A percentile compares a stretch with the other conserved stretches of the same genome.
Conservation (phyloP, 1,284 basidiomycete species). For the Wallemia ichthyophaga region DNA sequence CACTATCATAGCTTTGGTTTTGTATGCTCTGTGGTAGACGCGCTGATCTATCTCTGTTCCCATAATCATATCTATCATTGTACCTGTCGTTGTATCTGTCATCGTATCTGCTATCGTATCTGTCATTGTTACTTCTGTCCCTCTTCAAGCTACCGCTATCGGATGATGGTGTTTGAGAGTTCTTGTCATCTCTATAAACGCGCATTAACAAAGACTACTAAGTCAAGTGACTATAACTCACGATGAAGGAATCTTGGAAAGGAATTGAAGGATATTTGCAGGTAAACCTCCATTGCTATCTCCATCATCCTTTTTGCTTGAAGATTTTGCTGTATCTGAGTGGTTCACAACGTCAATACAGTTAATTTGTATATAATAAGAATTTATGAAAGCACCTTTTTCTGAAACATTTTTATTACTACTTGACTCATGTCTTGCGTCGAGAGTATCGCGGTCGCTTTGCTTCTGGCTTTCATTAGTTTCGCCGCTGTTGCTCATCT, state of each 20-base stretch:
- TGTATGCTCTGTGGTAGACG: background rate
- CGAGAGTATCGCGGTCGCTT: no score
- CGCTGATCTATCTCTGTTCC: background rate
- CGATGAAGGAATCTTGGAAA: background rate
- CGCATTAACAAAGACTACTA: no score
- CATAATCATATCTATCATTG: background rate
- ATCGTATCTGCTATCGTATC: no score
- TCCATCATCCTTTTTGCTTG: background rate
- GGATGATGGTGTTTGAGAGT: background rate
- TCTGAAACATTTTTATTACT: background rate
- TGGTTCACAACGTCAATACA: background rate
- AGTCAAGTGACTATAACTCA: background rate
- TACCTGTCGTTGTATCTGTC: no score
- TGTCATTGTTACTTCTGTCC: background rate
- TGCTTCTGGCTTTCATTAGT: no score
- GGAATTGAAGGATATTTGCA: background rate
- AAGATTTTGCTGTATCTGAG: background rate
- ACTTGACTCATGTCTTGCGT: no score
- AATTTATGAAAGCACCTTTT: background rate
- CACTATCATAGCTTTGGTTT: background rate
- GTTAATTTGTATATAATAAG: background rate
- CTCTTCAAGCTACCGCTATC: background rate
- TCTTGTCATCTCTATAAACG: no score
- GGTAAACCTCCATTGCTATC: background rate
- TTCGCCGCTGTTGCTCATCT: background rate